A percentile compares a stretch with the other conserved stretches of the same genome.
Conservation (phyloP, 208 protist genomes). For the Borovskyia barvae region DNA sequence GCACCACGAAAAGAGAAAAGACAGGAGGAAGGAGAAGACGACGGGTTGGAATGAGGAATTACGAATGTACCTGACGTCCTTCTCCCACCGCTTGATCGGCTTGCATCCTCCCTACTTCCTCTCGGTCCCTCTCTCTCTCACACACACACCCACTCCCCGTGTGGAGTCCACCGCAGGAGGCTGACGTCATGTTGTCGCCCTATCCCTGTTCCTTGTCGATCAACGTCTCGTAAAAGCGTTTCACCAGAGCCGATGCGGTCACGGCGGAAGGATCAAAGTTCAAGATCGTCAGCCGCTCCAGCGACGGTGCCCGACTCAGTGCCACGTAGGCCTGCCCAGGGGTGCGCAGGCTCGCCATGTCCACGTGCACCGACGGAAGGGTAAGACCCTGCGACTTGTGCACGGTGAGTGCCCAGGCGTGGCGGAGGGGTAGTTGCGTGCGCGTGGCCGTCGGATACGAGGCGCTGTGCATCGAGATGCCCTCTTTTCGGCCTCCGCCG, state of each 20-base stretch:
- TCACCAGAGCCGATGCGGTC: constrained; percentile 45
- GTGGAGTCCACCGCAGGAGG: too few species aligned
- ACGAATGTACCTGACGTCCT: too few species aligned
- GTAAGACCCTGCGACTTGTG: constrained; percentile 95
- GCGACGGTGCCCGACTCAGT: constrained; percentile 51
- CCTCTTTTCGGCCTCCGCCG: not conserved
- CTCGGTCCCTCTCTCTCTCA: too few species aligned
- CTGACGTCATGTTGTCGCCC: not conserved
- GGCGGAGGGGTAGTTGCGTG: constrained; percentile 84
- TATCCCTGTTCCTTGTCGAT: not conserved
- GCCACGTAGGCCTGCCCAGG: constrained; percentile 82
- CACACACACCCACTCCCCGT: too few species aligned
- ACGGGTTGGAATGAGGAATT: too few species aligned
- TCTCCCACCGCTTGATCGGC: too few species aligned
- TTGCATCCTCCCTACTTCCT: too few species aligned
- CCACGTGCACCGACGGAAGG: constrained; percentile 51
- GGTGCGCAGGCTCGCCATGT: constrained; percentile 52
- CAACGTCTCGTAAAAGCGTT: constrained; percentile 42
- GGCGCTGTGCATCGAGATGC: constrained; percentile 17
- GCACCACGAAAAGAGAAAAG: constrained; percentile 4
- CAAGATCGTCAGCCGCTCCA: constrained; percentile 44
- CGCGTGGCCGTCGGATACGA: too few species aligned
- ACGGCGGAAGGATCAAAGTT: constrained; percentile 40
- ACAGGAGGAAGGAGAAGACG: not conserved
- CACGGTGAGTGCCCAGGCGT: constrained; percentile 94